These are phyloP conservation scores for Chaetomium fimeti DNA, from an alignment of 495 filamentous ascomycete species.

Conservation along the genomic window DNA sequence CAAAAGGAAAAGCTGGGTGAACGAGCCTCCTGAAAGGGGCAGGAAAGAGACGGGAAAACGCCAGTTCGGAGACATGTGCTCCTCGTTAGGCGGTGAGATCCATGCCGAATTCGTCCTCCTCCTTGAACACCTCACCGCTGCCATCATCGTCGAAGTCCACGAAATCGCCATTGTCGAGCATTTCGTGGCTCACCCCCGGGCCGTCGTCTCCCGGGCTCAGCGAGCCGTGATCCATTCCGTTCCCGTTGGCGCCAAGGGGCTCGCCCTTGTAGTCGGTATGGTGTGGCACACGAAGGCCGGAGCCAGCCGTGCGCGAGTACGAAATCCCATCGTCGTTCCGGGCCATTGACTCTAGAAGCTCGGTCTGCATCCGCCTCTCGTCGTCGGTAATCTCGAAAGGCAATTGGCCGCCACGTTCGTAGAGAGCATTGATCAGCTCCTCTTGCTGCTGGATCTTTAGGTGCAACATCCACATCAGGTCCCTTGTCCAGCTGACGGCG, in stretches of 20 bases:
- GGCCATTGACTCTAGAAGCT: constrained; percentile 79
- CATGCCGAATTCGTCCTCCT: constrained; percentile 88
- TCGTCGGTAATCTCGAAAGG: constrained; percentile 88
- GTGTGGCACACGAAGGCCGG: constrained; percentile 83
- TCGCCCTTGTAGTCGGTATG: constrained; percentile 91
- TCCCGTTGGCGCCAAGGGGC: constrained; percentile 50
- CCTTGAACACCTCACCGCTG: constrained; percentile 69
- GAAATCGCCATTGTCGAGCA: constrained; percentile 58
- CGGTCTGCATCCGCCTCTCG: constrained; percentile 89
- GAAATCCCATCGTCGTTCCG: constrained; percentile 72
- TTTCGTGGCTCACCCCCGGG: constrained; percentile 55
- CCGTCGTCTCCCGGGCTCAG: constrained; percentile 70
- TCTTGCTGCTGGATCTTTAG: constrained; percentile 84
- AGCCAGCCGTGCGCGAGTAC: constrained; percentile 82
- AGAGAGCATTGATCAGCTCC: constrained; percentile 71
- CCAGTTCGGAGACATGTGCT: background rate
- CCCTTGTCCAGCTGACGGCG: constrained; percentile 92
- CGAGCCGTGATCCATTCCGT: constrained; percentile 46
- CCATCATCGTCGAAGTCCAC: constrained; percentile 68
- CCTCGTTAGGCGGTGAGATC: constrained; percentile 49
- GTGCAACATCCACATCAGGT: constrained; percentile 94
- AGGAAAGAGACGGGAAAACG: constrained; percentile 22
- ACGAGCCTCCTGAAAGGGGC: background rate
- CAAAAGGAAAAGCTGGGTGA: constrained; percentile 6
- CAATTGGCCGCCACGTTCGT: constrained; percentile 65